Conservation (phyloP, 2,329 filamentous ascomycete genomes). For the Cladophialophora immunda region DNA sequence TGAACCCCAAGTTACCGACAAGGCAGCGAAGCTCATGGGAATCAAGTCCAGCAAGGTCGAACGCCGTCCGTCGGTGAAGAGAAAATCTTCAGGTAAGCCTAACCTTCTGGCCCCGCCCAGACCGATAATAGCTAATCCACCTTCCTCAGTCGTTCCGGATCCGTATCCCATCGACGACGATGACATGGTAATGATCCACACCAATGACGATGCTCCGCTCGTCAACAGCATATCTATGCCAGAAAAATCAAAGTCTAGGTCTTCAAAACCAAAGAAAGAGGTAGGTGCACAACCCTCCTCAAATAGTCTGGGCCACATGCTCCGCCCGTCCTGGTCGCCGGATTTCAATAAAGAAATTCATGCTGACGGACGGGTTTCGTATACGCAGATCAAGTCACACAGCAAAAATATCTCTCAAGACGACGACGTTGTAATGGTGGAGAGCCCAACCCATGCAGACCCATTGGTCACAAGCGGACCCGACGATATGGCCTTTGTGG, state of each 20-base stretch:
- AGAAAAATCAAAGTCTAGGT: slow-evolving; percentile 46
- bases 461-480: slow-evolving; percentile 56
- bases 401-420: slow-evolving; percentile 46
- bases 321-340: slow-evolving; percentile 37
- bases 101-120: background rate
- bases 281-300: slow-evolving; percentile 43
- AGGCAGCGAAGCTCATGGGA: slow-evolving; percentile 81
- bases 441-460: slow-evolving; percentile 57
- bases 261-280: slow-evolving; percentile 49
- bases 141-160: slow-evolving; percentile 52
- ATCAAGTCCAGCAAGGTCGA: slow-evolving; percentile 59
- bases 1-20: slow-evolving; percentile 70
- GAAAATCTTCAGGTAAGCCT: slow-evolving; percentile 48
- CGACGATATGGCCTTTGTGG: slow-evolving; percentile 62
- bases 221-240: slow-evolving; percentile 45
- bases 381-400: slow-evolving; percentile 43
- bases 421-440: slow-evolving; percentile 65
- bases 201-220: slow-evolving; percentile 49
- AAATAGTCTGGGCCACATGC: slow-evolving; percentile 8
- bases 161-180: slow-evolving; percentile 73
- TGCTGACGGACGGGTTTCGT: slow-evolving; percentile 38
- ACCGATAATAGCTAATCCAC: slow-evolving; percentile 4
- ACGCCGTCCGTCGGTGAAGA: slow-evolving; percentile 61
- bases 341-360: slow-evolving; percentile 34
- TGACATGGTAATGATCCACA: slow-evolving; percentile 67